phyloP scores from a whole-genome alignment of 164 flowering plant genomes.

The Umbilicus rupestris region DNA sequence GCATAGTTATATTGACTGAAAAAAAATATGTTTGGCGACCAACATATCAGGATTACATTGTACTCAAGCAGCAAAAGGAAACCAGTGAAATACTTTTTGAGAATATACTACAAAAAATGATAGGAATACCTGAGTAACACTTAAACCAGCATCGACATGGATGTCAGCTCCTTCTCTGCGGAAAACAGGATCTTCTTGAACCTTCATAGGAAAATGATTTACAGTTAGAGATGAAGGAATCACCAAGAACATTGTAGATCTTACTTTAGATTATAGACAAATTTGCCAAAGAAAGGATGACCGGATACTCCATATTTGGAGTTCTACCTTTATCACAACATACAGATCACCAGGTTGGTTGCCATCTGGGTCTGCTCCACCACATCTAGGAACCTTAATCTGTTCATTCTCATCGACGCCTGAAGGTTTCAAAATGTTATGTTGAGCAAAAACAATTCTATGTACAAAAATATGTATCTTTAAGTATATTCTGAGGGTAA shows the following conservation, averaged over 20 bases:
- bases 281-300: neutral
- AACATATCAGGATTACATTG: no score
- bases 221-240: neutral
- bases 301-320: neutral
- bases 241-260: neutral
- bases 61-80: neutral
- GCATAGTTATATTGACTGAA: neutral
- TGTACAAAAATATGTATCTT: neutral
- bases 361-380: conserved; percentile 96
- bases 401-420: conserved; percentile 77
- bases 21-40: neutral
- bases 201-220: conserved; percentile 25
- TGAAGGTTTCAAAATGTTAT: conserved; percentile 17
- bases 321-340: conserved; percentile 60
- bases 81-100: neutral
- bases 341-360: conserved; percentile 89
- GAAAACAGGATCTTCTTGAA: conserved; percentile 84
- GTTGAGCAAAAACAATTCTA: neutral
- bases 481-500: neutral
- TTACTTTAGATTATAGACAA: neutral
- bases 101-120: neutral
- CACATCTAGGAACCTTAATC: conserved; percentile 51
- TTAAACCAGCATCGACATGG: conserved; percentile 78
- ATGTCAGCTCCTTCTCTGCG: conserved; percentile 89
- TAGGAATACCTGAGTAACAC: conserved; percentile 58